Conservation (phyloP, 148 eudicot species). For the Camellia granthamiana region DNA sequence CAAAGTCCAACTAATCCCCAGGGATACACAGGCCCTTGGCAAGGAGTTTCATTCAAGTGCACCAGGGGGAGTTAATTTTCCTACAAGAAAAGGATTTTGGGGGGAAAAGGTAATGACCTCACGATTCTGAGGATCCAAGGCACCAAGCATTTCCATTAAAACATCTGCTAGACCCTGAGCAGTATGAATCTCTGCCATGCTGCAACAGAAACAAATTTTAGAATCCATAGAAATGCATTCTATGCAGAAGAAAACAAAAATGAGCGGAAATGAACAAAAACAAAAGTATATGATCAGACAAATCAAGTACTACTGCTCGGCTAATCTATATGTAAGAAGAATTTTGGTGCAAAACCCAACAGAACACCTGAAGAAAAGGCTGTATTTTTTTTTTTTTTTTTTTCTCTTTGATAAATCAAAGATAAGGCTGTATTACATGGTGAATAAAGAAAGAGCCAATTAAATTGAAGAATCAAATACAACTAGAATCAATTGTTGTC, state of each 20-base stretch:
- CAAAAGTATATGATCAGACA: not conserved
- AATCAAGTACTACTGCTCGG: not conserved
- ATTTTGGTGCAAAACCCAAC: too few species aligned
- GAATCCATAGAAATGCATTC: not conserved
- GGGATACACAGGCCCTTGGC: not conserved
- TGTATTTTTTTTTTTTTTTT: too few species aligned
- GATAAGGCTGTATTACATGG: too few species aligned
- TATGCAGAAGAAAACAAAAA: not conserved
- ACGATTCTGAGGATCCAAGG: slow-evolving; percentile 60
- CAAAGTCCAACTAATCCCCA: not conserved
- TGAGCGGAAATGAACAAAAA: not conserved
- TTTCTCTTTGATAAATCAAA: too few species aligned
- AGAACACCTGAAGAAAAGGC: too few species aligned
- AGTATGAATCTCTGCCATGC: slow-evolving; percentile 51
- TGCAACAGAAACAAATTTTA: not conserved
- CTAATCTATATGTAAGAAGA: not conserved
- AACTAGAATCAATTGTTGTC: too few species aligned
- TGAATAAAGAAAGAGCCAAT: too few species aligned
- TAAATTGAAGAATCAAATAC: too few species aligned
- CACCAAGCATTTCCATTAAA: slow-evolving; percentile 68
- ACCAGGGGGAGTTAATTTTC: not conserved
- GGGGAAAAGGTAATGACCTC: slow-evolving; percentile 33
- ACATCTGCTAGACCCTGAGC: slow-evolving; percentile 82
- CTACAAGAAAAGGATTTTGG: not conserved
- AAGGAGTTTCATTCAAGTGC: too few species aligned